Evolutionary conservation across 2,329 filamentous ascomycete species (phyloP).

Genomic region (Colletotrichum truncatum): DNA sequence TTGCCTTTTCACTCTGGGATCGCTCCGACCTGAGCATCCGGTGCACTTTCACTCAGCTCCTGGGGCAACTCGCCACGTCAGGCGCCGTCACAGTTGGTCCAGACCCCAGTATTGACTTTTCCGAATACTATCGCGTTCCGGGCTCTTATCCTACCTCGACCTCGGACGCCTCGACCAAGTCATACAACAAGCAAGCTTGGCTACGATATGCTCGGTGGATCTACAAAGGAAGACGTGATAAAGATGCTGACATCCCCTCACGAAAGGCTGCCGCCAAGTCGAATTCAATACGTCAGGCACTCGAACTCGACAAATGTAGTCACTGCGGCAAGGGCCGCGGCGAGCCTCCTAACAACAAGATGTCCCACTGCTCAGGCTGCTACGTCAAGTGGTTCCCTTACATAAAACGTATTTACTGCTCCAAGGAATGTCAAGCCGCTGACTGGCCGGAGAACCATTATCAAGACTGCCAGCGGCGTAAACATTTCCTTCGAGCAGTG

Average conservation of each 20-base stretch:
- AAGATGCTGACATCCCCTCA: neutral
- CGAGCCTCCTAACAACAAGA: neutral
- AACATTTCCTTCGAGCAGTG: conserved; percentile 23
- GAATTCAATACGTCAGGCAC: neutral
- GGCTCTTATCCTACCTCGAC: neutral
- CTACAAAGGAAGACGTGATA: conserved; percentile 15
- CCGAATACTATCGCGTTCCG: neutral
- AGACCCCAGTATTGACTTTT: neutral
- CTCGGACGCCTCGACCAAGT: neutral
- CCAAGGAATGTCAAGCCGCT: conserved; percentile 7
- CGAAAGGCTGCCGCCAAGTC: neutral
- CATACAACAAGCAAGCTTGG: conserved; percentile 5
- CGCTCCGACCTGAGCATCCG: conserved; percentile 10
- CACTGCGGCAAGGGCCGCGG: neutral
- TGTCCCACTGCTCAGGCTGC: conserved; percentile 22
- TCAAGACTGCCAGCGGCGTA: conserved; percentile 12
- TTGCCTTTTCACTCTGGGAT: conserved; percentile 22
- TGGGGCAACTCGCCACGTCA: conserved; percentile 3
- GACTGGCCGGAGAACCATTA: conserved; percentile 22
- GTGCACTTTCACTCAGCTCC: conserved; percentile 23
- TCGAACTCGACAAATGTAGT: neutral
- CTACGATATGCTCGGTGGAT: conserved; percentile 21
- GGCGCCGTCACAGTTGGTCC: neutral
- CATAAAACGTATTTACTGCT: conserved; percentile 22
- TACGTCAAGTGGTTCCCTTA: neutral